Percentiles rank a stretch among this genome's conserved stretches.
Conservation (phyloP, 768 basidiomycete species). For the Kwoniella bestiolae region DNA sequence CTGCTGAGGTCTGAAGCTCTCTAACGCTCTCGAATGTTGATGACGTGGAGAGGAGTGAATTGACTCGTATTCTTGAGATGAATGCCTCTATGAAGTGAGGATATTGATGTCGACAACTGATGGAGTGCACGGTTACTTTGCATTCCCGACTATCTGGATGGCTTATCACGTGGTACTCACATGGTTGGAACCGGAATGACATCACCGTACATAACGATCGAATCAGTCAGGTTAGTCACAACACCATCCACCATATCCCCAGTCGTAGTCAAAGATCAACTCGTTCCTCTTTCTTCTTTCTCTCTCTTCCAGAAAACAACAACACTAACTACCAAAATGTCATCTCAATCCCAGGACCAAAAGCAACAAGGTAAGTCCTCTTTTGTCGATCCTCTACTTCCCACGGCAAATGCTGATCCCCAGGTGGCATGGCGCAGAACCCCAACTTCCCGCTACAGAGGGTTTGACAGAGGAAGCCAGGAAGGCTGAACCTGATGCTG, state of each 20-base stretch:
- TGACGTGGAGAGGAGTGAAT: too few species aligned
- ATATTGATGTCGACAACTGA: too few species aligned
- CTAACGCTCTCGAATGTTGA: too few species aligned
- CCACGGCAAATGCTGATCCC: too few species aligned
- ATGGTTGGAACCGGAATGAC: background rate
- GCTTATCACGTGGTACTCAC: background rate
- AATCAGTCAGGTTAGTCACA: background rate
- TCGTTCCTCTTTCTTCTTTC: background rate
- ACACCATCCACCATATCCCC: too few species aligned
- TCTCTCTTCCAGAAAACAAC: background rate
- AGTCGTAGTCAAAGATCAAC: too few species aligned
- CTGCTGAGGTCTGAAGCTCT: too few species aligned
- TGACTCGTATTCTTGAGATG: too few species aligned
- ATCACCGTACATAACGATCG: background rate
- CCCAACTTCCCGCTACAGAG: slow-evolving; percentile 33
- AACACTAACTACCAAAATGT: background rate
- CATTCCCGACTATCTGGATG: background rate
- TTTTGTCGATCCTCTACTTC: too few species aligned
- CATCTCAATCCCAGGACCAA: slow-evolving; percentile 5
- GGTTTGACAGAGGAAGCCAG: slow-evolving; percentile 43
- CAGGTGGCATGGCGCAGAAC: too few species aligned
- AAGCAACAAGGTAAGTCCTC: slow-evolving; percentile 15
- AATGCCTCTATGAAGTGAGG: too few species aligned
- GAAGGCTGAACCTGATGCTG: slow-evolving; percentile 50
- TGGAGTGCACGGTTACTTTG: background rate